phyloP scores from a whole-genome alignment of 805 yeast genomes.

The Priceomyces haplophilus region DNA sequence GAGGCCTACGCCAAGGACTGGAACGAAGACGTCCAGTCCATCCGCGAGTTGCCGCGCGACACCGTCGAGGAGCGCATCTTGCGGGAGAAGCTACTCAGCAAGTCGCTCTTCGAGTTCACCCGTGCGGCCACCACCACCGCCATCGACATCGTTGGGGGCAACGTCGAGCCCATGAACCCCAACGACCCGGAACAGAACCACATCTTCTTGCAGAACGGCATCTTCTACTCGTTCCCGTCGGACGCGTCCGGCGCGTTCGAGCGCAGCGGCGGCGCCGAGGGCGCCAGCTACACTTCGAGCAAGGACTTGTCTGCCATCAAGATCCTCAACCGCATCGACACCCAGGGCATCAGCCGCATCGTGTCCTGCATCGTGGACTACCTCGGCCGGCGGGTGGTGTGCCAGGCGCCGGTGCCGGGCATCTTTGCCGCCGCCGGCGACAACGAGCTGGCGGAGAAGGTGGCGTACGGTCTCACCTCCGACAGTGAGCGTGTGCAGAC shows the following conservation, averaged over 20 bases:
- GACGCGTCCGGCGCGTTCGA: slow-evolving; percentile 62
- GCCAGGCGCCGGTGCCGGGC: slow-evolving; percentile 97
- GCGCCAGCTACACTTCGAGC: slow-evolving; percentile 74
- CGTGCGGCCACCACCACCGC: slow-evolving; percentile 78
- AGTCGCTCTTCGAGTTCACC: slow-evolving; percentile 73
- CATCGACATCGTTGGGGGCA: slow-evolving; percentile 68
- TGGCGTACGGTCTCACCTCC: slow-evolving; percentile 74
- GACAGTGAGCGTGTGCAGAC: slow-evolving; percentile 49
- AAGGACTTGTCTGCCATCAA: slow-evolving; percentile 77
- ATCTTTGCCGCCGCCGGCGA: slow-evolving; percentile 52
- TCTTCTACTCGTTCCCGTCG: slow-evolving; percentile 78
- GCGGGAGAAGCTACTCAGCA: slow-evolving; percentile 72
- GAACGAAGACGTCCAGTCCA: slow-evolving; percentile 86
- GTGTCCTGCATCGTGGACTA: slow-evolving; percentile 87
- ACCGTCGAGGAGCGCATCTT: slow-evolving; percentile 63
- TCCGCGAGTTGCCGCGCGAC: slow-evolving; percentile 64
- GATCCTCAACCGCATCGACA: slow-evolving; percentile 62
- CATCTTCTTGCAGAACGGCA: slow-evolving; percentile 75
- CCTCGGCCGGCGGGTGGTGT: slow-evolving; percentile 81
- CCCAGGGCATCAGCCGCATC: slow-evolving; percentile 62
- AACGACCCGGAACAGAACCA: slow-evolving; percentile 58
- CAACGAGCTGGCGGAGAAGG: slow-evolving; percentile 46
- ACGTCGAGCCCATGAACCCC: slow-evolving; percentile 77
- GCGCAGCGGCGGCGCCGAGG: slow-evolving; percentile 74
- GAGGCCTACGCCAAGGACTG: slow-evolving; percentile 66